Percentiles rank a stretch among this genome's conserved stretches.
phyloP scores from a whole-genome alignment of 495 filamentous ascomycete species.

The Entonaema liquescens region DNA sequence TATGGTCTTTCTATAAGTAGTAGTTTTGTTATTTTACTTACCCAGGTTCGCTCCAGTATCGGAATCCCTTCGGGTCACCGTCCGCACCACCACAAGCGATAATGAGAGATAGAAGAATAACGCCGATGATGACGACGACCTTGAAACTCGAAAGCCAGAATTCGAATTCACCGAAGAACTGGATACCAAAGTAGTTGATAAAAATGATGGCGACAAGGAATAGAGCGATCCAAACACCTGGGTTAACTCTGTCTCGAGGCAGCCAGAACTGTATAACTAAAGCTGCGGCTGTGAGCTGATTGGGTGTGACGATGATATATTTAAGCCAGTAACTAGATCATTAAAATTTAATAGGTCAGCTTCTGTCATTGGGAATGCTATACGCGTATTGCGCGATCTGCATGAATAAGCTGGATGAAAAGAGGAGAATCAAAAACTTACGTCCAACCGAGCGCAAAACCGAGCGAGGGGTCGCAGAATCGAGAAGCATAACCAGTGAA shows the following conservation, averaged over 20 bases:
- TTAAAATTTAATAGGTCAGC: slow-evolving; percentile 3
- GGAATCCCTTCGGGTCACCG: slow-evolving; percentile 75
- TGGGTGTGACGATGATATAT: slow-evolving; percentile 80
- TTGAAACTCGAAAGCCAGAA: slow-evolving; percentile 82
- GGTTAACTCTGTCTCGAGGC: slow-evolving; percentile 66
- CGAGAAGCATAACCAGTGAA: slow-evolving; percentile 75
- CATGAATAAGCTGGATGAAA: background rate
- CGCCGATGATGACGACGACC: slow-evolving; percentile 71
- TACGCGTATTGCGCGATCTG: background rate
- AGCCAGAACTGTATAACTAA: slow-evolving; percentile 78
- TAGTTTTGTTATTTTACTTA: slow-evolving; percentile 20
- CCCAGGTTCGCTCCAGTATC: slow-evolving; percentile 81
- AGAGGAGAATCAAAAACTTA: slow-evolving; percentile 59
- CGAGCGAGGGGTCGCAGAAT: slow-evolving; percentile 80
- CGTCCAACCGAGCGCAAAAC: slow-evolving; percentile 81
- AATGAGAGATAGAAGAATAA: slow-evolving; percentile 72
- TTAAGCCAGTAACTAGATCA: slow-evolving; percentile 64
- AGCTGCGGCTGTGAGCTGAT: slow-evolving; percentile 78
- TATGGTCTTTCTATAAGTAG: background rate
- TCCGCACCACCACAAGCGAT: slow-evolving; percentile 81
- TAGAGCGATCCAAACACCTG: slow-evolving; percentile 76
- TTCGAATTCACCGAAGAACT: slow-evolving; percentile 81
- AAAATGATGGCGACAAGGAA: slow-evolving; percentile 69
- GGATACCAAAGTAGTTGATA: slow-evolving; percentile 71
- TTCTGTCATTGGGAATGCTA: background rate